Conservation (phyloP, 805 yeast species). For the Metahyphopichia silvanorum region DNA sequence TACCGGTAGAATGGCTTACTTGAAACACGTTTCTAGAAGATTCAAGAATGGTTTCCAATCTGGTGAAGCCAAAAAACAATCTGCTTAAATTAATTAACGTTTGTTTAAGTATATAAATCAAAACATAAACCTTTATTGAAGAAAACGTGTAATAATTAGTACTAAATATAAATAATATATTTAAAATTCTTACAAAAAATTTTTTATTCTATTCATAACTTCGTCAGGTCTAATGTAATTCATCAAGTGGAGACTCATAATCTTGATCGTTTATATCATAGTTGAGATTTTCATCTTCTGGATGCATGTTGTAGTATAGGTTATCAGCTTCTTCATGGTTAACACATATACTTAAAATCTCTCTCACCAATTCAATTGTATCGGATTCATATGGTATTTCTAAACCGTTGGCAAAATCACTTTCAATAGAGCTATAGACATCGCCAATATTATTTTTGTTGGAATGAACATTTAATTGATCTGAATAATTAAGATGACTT, state of each 20-base stretch:
- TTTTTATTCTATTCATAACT: not conserved
- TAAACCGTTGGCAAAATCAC: conserved; percentile 52
- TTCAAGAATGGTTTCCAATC: conserved; percentile 99
- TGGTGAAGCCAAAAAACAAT: conserved; percentile 67
- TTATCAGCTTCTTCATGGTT: conserved; percentile 81
- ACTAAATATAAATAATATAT: conserved; percentile 1
- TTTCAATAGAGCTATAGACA: conserved; percentile 32
- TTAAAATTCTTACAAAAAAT: conserved; percentile 1
- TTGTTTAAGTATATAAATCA: conserved; percentile 1
- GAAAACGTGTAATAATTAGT: conserved; percentile 3
- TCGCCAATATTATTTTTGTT: conserved; percentile 9
- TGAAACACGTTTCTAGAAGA: conserved; percentile 95
- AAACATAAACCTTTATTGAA: not conserved
- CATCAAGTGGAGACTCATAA: too few species aligned
- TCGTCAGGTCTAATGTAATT: too few species aligned
- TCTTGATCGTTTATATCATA: not conserved
- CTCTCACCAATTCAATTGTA: conserved; percentile 66
- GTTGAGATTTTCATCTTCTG: conserved; percentile 14
- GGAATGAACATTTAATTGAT: not conserved
- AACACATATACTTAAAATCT: conserved; percentile 61
- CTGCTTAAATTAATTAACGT: conserved; percentile 50
- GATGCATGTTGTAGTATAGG: conserved; percentile 63
- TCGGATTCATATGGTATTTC: conserved; percentile 62
- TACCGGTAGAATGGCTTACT: conserved; percentile 98
- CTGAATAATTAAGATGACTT: conserved; percentile 22